phyloP scores from a whole-genome alignment of 768 basidiomycete genomes.

The Calocera viscosa region DNA sequence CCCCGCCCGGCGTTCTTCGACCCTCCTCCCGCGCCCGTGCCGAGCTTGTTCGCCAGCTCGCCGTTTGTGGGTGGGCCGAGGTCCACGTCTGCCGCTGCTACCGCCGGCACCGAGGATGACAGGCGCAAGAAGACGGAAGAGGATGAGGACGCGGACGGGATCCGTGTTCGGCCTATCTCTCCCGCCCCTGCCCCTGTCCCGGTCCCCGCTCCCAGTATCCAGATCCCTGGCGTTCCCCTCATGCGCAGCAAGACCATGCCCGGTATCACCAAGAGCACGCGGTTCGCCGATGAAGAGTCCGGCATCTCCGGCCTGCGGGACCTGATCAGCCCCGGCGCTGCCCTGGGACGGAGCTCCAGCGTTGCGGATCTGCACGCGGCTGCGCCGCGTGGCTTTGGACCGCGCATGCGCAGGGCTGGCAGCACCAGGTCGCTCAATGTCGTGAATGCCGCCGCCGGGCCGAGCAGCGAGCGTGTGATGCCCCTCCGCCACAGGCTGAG shows the following conservation, averaged over 20 bases:
- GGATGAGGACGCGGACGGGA: background rate
- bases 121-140: background rate
- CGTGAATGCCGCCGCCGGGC: background rate
- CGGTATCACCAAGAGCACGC: background rate
- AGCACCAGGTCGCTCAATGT: background rate
- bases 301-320: background rate
- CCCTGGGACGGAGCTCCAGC: background rate
- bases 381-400: background rate
- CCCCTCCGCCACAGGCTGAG: background rate
- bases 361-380: background rate
- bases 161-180: background rate
- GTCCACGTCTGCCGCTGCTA: background rate
- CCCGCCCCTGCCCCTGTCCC: background rate
- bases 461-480: background rate
- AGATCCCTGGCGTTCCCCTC: background rate
- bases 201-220: background rate
- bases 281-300: slow-evolving; percentile 1
- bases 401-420: background rate
- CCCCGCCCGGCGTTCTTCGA: too few relatives aligned
- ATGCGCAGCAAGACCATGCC: slow-evolving; percentile 5
- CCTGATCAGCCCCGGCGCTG: background rate
- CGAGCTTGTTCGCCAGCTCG: background rate
- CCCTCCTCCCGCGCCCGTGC: background rate
- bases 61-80: background rate
- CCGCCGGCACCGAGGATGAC: background rate